Percentiles rank a stretch among this genome's conserved stretches.
Evolutionary conservation across 441 rosid species (phyloP).

Genomic region (Erodium texanum): DNA sequence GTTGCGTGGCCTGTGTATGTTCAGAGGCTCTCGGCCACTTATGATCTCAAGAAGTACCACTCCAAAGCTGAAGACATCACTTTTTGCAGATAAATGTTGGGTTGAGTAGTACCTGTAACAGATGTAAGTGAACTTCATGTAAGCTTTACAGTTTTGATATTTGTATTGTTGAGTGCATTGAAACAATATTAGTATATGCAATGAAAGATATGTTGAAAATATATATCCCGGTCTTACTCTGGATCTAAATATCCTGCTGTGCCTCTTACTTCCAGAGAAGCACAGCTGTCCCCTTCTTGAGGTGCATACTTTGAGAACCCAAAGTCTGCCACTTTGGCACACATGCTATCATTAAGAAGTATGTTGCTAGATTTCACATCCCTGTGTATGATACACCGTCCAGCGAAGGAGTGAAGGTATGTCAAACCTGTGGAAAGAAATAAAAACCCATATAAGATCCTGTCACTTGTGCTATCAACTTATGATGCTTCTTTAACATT

Average conservation of each 20-base stretch:
- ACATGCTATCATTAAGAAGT: slow-evolving; percentile 64
- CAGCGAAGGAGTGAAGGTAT: slow-evolving; percentile 50
- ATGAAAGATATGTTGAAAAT: neutral
- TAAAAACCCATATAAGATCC: slow-evolving; percentile 10
- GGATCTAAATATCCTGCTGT: slow-evolving; percentile 78
- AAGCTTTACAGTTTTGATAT: neutral
- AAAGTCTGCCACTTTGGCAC: slow-evolving; percentile 64
- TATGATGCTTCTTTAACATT: neutral
- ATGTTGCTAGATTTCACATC: slow-evolving; percentile 81
- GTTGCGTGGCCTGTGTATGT: slow-evolving; percentile 52
- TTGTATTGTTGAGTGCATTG: too few species aligned
- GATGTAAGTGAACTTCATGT: neutral
- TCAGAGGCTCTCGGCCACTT: slow-evolving; percentile 68
- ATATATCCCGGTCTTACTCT: slow-evolving; percentile 32
- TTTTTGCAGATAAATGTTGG: slow-evolving; percentile 60
- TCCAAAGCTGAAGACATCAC: slow-evolving; percentile 73
- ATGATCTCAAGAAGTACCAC: slow-evolving; percentile 66
- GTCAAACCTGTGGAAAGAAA: slow-evolving; percentile 39
- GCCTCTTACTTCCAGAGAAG: slow-evolving; percentile 73
- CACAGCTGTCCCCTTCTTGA: slow-evolving; percentile 67
- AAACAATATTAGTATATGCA: neutral
- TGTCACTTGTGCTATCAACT: neutral
- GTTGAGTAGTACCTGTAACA: slow-evolving; percentile 60
- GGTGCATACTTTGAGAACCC: slow-evolving; percentile 78
- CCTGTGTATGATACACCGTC: slow-evolving; percentile 53